Percentiles rank a stretch among this genome's conserved stretches.
Conservation (phyloP, 257 asterid genomes). For the Lithospermum erythrorhizon region DNA sequence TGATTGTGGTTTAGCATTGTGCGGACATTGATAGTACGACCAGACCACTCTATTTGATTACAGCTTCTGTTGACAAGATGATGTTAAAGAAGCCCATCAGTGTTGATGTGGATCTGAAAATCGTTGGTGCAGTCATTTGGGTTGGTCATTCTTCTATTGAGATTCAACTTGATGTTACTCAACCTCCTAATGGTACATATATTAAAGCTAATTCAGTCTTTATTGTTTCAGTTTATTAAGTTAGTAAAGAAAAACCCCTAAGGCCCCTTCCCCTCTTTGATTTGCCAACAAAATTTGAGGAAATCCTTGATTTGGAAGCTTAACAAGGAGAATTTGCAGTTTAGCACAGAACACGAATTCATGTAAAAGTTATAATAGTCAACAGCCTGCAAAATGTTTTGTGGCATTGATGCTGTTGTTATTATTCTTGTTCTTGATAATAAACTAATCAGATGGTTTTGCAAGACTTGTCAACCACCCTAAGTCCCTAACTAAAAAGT, state of each 20-base stretch:
- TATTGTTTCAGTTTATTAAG: background rate
- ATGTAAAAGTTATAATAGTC: too few species aligned
- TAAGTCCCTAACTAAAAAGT: background rate
- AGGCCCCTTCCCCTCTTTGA: background rate
- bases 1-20: constrained; percentile 55
- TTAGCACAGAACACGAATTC: too few species aligned
- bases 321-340: too few species aligned
- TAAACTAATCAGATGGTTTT: background rate
- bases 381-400: too few species aligned
- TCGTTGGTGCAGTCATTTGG: constrained; percentile 89
- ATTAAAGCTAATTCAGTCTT: constrained; percentile 7
- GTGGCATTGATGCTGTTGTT: too few species aligned
- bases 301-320: background rate
- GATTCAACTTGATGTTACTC: constrained; percentile 83
- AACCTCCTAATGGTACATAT: constrained; percentile 53
- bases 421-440: too few species aligned
- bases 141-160: constrained; percentile 92
- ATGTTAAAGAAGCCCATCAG: constrained; percentile 82
- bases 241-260: background rate
- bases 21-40: constrained; percentile 79
- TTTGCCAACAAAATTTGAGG: background rate
- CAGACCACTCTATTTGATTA: constrained; percentile 67
- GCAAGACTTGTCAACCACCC: background rate
- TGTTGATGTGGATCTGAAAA: constrained; percentile 63
- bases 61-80: constrained; percentile 95